Evolutionary conservation across 352 stramenopile genomes (phyloP).

Genomic region (Phytopythium delawarense): DNA sequence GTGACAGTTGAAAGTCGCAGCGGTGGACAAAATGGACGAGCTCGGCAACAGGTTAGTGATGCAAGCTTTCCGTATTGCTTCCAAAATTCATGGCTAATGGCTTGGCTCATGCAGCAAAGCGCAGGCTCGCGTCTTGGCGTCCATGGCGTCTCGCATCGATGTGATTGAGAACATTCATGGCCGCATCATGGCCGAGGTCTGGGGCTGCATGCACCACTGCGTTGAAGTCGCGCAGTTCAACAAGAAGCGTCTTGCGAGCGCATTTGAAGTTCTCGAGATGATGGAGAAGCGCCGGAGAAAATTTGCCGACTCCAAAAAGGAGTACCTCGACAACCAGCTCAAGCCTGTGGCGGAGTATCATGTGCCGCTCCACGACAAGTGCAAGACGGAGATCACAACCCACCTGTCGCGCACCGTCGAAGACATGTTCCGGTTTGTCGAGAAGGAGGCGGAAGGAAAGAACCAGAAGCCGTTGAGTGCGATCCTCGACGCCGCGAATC

Average conservation of each 20-base stretch:
- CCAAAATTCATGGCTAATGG: not conserved
- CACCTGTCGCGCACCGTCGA: slow-evolving; percentile 47
- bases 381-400: slow-evolving; percentile 56
- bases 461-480: slow-evolving; percentile 59
- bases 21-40: slow-evolving; percentile 65
- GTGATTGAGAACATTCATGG: slow-evolving; percentile 53
- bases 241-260: slow-evolving; percentile 54
- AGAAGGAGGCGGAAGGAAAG: slow-evolving; percentile 39
- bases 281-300: slow-evolving; percentile 65
- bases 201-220: slow-evolving; percentile 78
- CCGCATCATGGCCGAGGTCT: slow-evolving; percentile 72
- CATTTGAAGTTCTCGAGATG: slow-evolving; percentile 71
- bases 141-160: slow-evolving; percentile 59
- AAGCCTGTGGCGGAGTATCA: slow-evolving; percentile 40
- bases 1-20: slow-evolving; percentile 43
- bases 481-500: slow-evolving; percentile 61
- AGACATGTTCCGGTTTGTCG: slow-evolving; percentile 60
- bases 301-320: slow-evolving; percentile 47
- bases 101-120: slow-evolving; percentile 39
- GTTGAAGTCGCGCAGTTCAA: slow-evolving; percentile 80
- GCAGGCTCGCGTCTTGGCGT: slow-evolving; percentile 59
- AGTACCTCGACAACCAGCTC: slow-evolving; percentile 70
- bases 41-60: slow-evolving; percentile 50
- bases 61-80: not conserved
- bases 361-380: slow-evolving; percentile 42